Evolutionary conservation across 2,329 filamentous ascomycete species (phyloP), one percentile per base, ranked within the genome.

Genomic region (Penicillium sclerotiorum): DNA sequence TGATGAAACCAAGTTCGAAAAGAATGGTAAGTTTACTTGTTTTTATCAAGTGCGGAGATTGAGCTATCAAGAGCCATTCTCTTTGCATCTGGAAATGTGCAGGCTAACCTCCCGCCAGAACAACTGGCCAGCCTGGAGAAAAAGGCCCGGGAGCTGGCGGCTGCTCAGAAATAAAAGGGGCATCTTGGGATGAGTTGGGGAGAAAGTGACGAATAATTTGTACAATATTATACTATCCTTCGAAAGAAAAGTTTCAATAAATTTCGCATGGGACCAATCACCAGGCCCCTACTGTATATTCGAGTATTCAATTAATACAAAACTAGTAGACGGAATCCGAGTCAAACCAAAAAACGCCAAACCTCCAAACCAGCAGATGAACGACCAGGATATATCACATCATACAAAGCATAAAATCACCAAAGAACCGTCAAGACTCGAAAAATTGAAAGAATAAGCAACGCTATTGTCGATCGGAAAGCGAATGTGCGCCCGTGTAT

Each of bases 1-100:
- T 45, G 73, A 76, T 49, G 74, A 76, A 52, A 62, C 64, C 6
- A 76, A 72, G 55, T 60, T 69, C 15, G 55, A 68, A 21, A 77
- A 73, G 60, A 72, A 73, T 48, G 59, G 72, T 74, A 28, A 41
- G 38, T 7, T 23, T 3, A 4, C 7, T 45, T 20, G 13, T 15
- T n/a, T n/a, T n/a, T n/a, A n/a, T n/a, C n/a, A n/a, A n/a, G n/a
- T n/a, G n/a, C n/a, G n/a, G n/a, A n/a, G n/a, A n/a, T n/a, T n/a
- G n/a, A n/a, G n/a, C n/a, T n/a, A n/a, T n/a, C n/a, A n/a, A n/a
- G n/a, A n/a, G n/a, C n/a, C n/a, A n/a, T n/a, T n/a, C n/a, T n/a
- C n/a, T n/a, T 33, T 30, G 8, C n/a, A 13, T 32, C 4, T n/a
- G 28, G 13, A 8, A 5, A 15, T 12, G 20, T 32, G 33, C 18